Percentiles rank a stretch among this genome's conserved stretches.
Evolutionary conservation across 2,329 filamentous ascomycete genomes (phyloP).

Genomic region (Uncinocarpus reesii): DNA sequence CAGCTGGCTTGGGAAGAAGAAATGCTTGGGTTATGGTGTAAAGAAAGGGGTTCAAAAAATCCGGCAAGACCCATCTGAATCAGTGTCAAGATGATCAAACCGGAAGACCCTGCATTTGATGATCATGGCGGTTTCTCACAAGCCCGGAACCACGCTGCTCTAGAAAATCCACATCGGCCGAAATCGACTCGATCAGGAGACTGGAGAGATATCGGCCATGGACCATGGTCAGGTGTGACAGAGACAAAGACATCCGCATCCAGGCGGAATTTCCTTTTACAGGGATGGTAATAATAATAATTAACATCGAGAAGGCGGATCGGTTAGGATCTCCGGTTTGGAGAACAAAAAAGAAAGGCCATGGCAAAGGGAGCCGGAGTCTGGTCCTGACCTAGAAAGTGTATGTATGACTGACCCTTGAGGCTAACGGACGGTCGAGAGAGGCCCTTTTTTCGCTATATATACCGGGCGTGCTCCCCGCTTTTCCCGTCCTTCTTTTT

Average conservation of each 20-base stretch:
- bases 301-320: neutral
- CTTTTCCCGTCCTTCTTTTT: constrained; percentile 8
- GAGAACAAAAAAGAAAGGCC: constrained; percentile 7
- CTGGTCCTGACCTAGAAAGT: constrained; percentile 8
- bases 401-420: constrained; percentile 10
- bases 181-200: neutral
- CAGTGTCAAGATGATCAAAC: neutral
- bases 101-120: neutral
- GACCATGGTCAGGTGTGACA: neutral
- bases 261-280: constrained; percentile 8
- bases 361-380: constrained; percentile 2
- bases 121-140: neutral
- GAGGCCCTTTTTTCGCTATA: constrained; percentile 15
- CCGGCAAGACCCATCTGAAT: neutral
- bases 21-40: no score
- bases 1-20: no score
- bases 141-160: neutral
- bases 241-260: constrained; percentile 7
- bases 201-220: neutral
- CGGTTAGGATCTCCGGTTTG: constrained; percentile 6
- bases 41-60: neutral
- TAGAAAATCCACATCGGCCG: neutral
- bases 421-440: constrained; percentile 10
- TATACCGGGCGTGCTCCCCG: constrained; percentile 13
- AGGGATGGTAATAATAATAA: constrained; percentile 9